Percentiles rank a stretch among this genome's conserved stretches.
Evolutionary conservation across 2,329 filamentous ascomycete genomes (phyloP).

Genomic region (Sphaerulina vaccinii): DNA sequence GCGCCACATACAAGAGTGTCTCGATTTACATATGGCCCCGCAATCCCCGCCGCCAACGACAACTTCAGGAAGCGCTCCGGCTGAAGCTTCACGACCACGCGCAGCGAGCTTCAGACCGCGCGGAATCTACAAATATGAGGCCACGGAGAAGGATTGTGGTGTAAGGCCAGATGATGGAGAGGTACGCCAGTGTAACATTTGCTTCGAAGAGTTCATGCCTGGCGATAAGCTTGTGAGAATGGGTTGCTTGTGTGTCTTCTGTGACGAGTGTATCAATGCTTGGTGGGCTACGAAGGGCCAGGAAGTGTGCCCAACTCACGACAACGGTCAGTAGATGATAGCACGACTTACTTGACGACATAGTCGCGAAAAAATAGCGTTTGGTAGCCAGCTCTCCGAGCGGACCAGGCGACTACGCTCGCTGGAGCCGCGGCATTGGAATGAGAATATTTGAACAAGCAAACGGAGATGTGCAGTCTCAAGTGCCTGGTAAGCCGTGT

Average conservation of each 20-base stretch:
- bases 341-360: no score
- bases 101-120: slow-evolving; percentile 37
- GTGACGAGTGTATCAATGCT: slow-evolving; percentile 58
- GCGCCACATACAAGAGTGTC: slow-evolving; percentile 44
- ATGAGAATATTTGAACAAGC: no score
- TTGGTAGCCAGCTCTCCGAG: no score
- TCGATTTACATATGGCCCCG: slow-evolving; percentile 30
- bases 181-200: slow-evolving; percentile 61
- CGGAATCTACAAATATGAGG: slow-evolving; percentile 53
- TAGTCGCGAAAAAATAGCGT: no score
- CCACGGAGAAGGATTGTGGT: slow-evolving; percentile 65
- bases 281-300: slow-evolving; percentile 60
- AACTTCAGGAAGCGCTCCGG: slow-evolving; percentile 7
- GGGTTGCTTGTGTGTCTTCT: slow-evolving; percentile 65
- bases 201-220: slow-evolving; percentile 63
- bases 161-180: slow-evolving; percentile 51
- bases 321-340: no score
- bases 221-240: slow-evolving; percentile 60
- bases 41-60: slow-evolving; percentile 18
- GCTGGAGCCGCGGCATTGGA: no score
- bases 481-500: no score
- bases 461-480: no score
- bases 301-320: slow-evolving; percentile 61
- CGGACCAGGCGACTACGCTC: no score
- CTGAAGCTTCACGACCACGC: slow-evolving; percentile 23